phyloP scores from a whole-genome alignment of 2,329 filamentous ascomycete species.

The Acrocalymma vagum region DNA sequence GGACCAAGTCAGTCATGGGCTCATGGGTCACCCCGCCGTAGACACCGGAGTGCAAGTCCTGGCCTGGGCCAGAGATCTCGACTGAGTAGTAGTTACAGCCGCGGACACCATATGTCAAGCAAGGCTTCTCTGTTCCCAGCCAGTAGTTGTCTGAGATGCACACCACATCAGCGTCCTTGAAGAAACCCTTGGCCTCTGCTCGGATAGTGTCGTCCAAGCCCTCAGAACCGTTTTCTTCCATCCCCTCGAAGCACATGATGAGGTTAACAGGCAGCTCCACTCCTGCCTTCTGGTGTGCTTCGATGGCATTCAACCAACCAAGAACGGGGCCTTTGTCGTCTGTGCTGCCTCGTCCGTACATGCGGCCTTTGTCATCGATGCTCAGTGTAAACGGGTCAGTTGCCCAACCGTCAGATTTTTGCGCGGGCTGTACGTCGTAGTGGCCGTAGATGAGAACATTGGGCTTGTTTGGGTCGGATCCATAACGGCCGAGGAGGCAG shows the following conservation, averaged over 20 bases:
- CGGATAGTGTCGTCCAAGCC: slow-evolving; percentile 95
- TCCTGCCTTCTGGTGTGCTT: slow-evolving; percentile 94
- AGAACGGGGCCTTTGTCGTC: slow-evolving; percentile 98
- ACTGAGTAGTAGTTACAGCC: slow-evolving; percentile 98
- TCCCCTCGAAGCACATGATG: slow-evolving; percentile 99
- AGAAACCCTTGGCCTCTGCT: slow-evolving; percentile 90
- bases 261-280: slow-evolving; percentile 97
- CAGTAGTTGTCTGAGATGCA: slow-evolving; percentile 99
- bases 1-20: slow-evolving; percentile 95
- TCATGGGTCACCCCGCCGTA: slow-evolving; percentile 97
- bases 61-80: slow-evolving; percentile 87
- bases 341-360: slow-evolving; percentile 95
- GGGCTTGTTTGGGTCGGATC: slow-evolving; percentile 88
- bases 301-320: slow-evolving; percentile 97
- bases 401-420: slow-evolving; percentile 92
- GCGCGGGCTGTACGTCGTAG: slow-evolving; percentile 97
- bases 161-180: slow-evolving; percentile 93
- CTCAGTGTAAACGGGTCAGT: slow-evolving; percentile 92
- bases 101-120: slow-evolving; percentile 94
- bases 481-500: slow-evolving; percentile 90
- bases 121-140: slow-evolving; percentile 98
- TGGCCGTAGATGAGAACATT: slow-evolving; percentile 98
- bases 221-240: slow-evolving; percentile 99
- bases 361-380: slow-evolving; percentile 88
- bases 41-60: slow-evolving; percentile 95